A percentile compares a stretch with the other conserved stretches of the same genome.
These are phyloP conservation scores for Kwoniella botswanensis DNA, from an alignment of 768 basidiomycete genomes.

Conservation along the genomic window DNA sequence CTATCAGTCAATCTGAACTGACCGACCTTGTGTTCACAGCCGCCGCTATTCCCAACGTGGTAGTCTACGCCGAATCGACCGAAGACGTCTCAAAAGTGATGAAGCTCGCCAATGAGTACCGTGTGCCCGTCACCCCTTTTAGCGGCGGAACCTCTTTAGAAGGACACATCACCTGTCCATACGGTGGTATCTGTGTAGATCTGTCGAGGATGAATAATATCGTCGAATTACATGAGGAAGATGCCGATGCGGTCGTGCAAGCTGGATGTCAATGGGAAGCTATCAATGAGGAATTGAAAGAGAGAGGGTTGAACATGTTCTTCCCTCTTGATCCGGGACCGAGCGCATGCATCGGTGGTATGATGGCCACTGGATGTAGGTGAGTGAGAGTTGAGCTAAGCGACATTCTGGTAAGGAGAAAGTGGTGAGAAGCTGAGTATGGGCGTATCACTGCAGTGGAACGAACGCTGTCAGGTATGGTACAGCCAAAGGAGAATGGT, in stretches of 20 bases:
- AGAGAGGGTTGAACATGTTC: conserved; percentile 76
- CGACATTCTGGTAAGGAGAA: neutral
- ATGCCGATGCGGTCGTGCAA: conserved; percentile 55
- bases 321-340: conserved; percentile 71
- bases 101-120: conserved; percentile 72
- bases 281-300: conserved; percentile 64
- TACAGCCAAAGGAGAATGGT: conserved; percentile 85
- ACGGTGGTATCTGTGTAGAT: conserved; percentile 77
- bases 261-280: conserved; percentile 51
- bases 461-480: conserved; percentile 75
- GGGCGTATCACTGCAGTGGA: conserved; percentile 61
- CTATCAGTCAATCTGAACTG: neutral
- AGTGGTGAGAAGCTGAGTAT: neutral
- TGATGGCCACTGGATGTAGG: conserved; percentile 77
- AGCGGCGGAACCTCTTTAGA: conserved; percentile 85
- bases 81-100: conserved; percentile 81
- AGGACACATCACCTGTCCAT: conserved; percentile 74
- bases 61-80: conserved; percentile 60
- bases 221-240: conserved; percentile 57
- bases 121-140: conserved; percentile 76
- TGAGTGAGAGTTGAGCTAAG: conserved; percentile 10
- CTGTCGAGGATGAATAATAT: conserved; percentile 78
- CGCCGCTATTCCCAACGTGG: conserved; percentile 33
- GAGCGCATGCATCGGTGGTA: conserved; percentile 82
- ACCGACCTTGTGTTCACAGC: conserved; percentile 6